These are phyloP conservation scores for Penicillium capsulatum DNA, from an alignment of 2,329 filamentous ascomycete species.

Conservation along the genomic window DNA sequence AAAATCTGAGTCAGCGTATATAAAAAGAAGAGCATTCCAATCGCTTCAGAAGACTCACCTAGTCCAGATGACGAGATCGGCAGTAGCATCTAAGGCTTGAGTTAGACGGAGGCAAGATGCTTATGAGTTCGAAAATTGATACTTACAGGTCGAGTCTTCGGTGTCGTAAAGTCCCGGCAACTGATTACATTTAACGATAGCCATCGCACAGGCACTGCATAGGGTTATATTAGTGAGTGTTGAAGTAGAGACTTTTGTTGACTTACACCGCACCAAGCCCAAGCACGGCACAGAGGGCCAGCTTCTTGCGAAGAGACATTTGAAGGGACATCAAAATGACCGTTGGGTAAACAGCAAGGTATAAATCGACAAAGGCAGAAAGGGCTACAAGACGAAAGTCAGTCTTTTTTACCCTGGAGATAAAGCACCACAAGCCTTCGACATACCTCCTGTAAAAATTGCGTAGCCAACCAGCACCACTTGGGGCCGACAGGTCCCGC, in stretches of 20 bases:
- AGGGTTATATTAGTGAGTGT: background rate
- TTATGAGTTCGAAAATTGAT: too few relatives aligned
- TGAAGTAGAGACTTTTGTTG: background rate
- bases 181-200: slow-evolving; percentile 34
- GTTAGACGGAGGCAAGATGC: background rate
- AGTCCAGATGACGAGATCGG: slow-evolving; percentile 46
- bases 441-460: slow-evolving; percentile 38
- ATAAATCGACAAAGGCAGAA: slow-evolving; percentile 33
- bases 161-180: slow-evolving; percentile 25
- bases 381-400: slow-evolving; percentile 14
- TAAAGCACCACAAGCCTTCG: background rate
- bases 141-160: slow-evolving; percentile 31
- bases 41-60: too few relatives aligned
- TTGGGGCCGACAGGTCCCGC: slow-evolving; percentile 31
- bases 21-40: too few relatives aligned
- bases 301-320: slow-evolving; percentile 9
- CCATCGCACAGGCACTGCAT: slow-evolving; percentile 30
- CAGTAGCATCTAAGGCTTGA: slow-evolving; percentile 29
- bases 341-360: slow-evolving; percentile 32
- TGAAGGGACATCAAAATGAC: slow-evolving; percentile 14
- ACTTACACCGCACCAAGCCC: slow-evolving; percentile 32
- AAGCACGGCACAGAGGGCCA: slow-evolving; percentile 18
- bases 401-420: slow-evolving; percentile 11
- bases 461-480: slow-evolving; percentile 38
- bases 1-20: too few relatives aligned